Evolutionary conservation across 2,329 filamentous ascomycete genomes (phyloP), one percentile per base, ranked within the genome.

Genomic region (Trichophyton equinum): DNA sequence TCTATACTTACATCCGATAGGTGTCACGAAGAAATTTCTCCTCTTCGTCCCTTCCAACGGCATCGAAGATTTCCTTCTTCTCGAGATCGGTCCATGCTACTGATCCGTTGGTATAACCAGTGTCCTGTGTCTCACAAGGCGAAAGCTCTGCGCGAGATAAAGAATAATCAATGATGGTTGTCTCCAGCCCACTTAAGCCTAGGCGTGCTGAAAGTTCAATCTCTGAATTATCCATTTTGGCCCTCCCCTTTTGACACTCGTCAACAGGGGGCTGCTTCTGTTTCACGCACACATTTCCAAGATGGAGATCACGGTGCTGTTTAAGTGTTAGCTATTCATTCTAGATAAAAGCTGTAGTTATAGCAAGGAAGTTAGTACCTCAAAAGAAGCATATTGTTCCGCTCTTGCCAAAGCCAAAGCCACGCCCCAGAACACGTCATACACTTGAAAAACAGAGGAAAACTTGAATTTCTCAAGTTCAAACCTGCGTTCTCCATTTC

Each of bases 351-450:
- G 69, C 60, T 27, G 49, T 33, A 57, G 3, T 20, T 30, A 18
- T 38, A 36, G 11, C 7, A 59, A 30, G 38, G 58, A 51, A 46
- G 33, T 13, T 64, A 61, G 20, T 67, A 76, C 75, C 71, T 87
- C 84, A 66, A 86, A 87, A 58, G 77, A 71, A 4, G 80, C 79
- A 60, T 77, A 78, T 66, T 81, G 78, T 68, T 87, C 84, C 8
- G 81, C 84, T 62, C 83, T 81, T 15, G 81, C 83, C 8, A 86
- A 71, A 1, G 82, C 79, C 66, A 85, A 75, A 6, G 80, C 80
- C n/a, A 85, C 81, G 15, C 82, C 81, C 84, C 84, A 87, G 71
- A 87, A 87, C 0, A 86, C 78, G 67, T 86, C 84, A 74, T 82
- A 85, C 1, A 81, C 75, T 63, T 80, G 76, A 61, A 76, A 77